Base-by-base conservation (phyloP, 306 rosid species). In the Cucurbita moschata region DNA sequence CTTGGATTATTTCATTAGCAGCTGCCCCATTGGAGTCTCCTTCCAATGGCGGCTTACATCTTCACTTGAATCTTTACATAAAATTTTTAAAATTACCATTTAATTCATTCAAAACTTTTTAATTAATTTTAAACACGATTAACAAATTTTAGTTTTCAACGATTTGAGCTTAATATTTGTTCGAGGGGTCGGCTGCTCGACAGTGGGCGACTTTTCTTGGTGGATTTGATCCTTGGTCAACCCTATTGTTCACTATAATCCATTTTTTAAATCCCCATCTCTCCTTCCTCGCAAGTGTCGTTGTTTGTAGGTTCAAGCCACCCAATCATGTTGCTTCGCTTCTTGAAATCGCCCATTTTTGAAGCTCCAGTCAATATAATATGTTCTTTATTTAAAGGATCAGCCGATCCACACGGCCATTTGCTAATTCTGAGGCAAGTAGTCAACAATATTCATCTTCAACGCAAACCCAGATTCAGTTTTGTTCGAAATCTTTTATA, bases 381-480 rank as follows among this genome's bases (percentile, higher is more conserved):
- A 13, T 47, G n/a, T 47, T 68, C 3, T 6, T 23, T 68, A 47
- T 67, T 65, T 66, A 68, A 12, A 16, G 9, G 46, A 10, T 10
- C 26, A 63, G 4, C 43, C 7, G 44, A 61, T 30, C 44, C 7
- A 21, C 44, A 37, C 13, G 19, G 13, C 0, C 7, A 46, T 13
- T 26, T 23, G 18, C 21, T 43, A 46, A 12, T 26, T 68, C 30
- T 12, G 43, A 68, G 49, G 11, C 73, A 23, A 4, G 13, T 47
- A 3, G 40, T 68, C 73, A 47, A 23, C 6, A 40, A 65, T 19
- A 66, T 66, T 10, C 57, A 68, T 68, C 13, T 68, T 68, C 73
- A 21, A 19, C 19, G 15, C 42, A 12, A 46, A 68, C 73, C 73
- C 73, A 68, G 73, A 68, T 47, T 68, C 73, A 68, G 73, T 11